phyloP scores from a whole-genome alignment of 148 eudicot species.

The Cornus florida region DNA sequence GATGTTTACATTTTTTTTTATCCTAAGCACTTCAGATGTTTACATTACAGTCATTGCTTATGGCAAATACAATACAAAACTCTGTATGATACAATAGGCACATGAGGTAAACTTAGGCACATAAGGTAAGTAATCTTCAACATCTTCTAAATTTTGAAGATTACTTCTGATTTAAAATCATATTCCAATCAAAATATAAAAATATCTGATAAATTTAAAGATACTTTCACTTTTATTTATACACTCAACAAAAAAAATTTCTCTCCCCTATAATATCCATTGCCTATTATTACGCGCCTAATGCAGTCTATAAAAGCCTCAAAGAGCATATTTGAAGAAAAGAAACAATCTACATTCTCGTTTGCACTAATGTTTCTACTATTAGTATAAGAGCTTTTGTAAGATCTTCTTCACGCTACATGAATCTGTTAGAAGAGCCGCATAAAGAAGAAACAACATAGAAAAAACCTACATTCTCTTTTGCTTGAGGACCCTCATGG shows the following conservation, averaged over 20 bases:
- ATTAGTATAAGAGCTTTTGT: too few species aligned
- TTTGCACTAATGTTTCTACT: background rate
- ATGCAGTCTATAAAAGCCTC: background rate
- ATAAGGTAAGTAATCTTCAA: too few species aligned
- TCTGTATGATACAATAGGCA: background rate
- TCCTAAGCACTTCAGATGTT: background rate
- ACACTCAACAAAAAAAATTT: too few species aligned
- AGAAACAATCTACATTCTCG: background rate
- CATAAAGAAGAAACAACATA: background rate
- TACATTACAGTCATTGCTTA: background rate
- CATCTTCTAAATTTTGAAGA: too few species aligned
- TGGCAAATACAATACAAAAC: background rate
- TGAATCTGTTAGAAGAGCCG: background rate
- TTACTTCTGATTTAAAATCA: too few species aligned
- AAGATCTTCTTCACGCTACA: background rate
- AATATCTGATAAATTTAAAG: too few species aligned
- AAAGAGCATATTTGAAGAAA: background rate
- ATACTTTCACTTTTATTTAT: too few species aligned
- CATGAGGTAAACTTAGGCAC: too few species aligned
- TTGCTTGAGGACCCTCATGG: slow-evolving; percentile 94
- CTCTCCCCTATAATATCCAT: too few species aligned
- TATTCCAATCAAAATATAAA: too few species aligned
- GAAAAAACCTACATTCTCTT: slow-evolving; percentile 69
- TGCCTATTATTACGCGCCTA: too few species aligned
- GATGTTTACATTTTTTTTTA: background rate